A percentile compares a stretch with the other conserved stretches of the same genome.
Conservation (phyloP, 371 early-diverging fungal genomes). For the Actinomortierella ambigua region DNA sequence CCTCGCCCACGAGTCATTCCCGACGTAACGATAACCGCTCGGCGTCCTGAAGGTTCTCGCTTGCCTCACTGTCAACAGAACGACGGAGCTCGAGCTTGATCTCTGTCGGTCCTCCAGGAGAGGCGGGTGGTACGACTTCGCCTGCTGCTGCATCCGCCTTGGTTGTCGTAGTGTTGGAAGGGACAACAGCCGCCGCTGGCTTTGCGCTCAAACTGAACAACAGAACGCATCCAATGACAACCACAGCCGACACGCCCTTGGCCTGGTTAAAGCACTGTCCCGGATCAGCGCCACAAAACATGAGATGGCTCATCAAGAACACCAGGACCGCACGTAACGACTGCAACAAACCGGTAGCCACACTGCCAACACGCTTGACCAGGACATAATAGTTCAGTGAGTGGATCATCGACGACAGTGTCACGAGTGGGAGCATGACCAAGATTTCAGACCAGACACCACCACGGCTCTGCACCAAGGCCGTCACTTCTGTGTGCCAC, state of each 20-base stretch:
- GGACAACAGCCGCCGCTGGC: too few species aligned
- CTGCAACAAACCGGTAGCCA: slow-evolving; percentile 69
- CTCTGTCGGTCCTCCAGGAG: too few species aligned
- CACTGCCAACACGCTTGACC: slow-evolving; percentile 57
- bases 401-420: slow-evolving; percentile 52
- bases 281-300: slow-evolving; percentile 64
- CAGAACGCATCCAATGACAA: slow-evolving; percentile 57
- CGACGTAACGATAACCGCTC: too few species aligned
- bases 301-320: slow-evolving; percentile 65
- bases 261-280: slow-evolving; percentile 70
- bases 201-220: slow-evolving; percentile 45
- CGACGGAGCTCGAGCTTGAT: too few species aligned
- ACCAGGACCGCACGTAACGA: slow-evolving; percentile 71
- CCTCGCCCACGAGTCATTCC: too few species aligned
- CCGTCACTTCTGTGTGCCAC: slow-evolving; percentile 43
- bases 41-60: too few species aligned
- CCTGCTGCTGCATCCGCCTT: too few species aligned
- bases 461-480: slow-evolving; percentile 7
- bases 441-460: slow-evolving; percentile 25
- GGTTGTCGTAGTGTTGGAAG: too few species aligned
- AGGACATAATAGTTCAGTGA: slow-evolving; percentile 57
- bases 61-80: too few species aligned
- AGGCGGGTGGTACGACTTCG: too few species aligned
- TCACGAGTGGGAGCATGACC: slow-evolving; percentile 44
- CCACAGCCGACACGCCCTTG: slow-evolving; percentile 52